These are phyloP conservation scores for Coemansia furcata DNA, from an alignment of 192 early-diverging fungal species.

Conservation along the genomic window DNA sequence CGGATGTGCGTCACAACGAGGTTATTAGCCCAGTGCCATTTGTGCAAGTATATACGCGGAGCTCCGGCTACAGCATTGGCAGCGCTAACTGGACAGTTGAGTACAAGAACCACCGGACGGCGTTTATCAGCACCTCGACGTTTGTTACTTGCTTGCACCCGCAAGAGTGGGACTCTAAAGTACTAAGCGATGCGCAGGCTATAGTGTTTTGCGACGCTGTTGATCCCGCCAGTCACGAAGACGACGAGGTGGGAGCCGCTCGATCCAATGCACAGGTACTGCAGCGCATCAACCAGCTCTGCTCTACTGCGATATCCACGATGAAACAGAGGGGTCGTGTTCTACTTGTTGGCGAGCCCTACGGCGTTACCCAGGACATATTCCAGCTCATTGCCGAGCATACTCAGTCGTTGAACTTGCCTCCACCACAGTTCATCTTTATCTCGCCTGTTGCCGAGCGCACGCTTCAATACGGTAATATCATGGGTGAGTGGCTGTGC, in stretches of 20 bases:
- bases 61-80: slow-evolving; percentile 73
- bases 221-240: slow-evolving; percentile 26
- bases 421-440: slow-evolving; percentile 65
- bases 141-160: slow-evolving; percentile 44
- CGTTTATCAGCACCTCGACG: slow-evolving; percentile 50
- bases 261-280: slow-evolving; percentile 17
- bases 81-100: slow-evolving; percentile 73
- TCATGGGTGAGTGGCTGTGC: slow-evolving; percentile 85
- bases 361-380: slow-evolving; percentile 75
- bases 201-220: slow-evolving; percentile 48
- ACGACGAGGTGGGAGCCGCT: slow-evolving; percentile 2
- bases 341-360: slow-evolving; percentile 64
- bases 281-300: slow-evolving; percentile 38
- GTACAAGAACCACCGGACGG: slow-evolving; percentile 54
- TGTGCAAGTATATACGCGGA: slow-evolving; percentile 61
- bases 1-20: slow-evolving; percentile 51
- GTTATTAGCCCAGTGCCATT: slow-evolving; percentile 46
- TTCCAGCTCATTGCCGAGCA: slow-evolving; percentile 60
- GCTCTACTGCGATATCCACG: slow-evolving; percentile 44
- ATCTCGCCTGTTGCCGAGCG: slow-evolving; percentile 74
- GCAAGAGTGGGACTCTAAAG: slow-evolving; percentile 48
- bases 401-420: slow-evolving; percentile 56
- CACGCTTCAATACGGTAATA: slow-evolving; percentile 76
- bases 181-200: slow-evolving; percentile 37
- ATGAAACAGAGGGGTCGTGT: slow-evolving; percentile 63